Evolutionary conservation across 306 rosid genomes (phyloP).

Genomic region (Cajanus cajan): DNA sequence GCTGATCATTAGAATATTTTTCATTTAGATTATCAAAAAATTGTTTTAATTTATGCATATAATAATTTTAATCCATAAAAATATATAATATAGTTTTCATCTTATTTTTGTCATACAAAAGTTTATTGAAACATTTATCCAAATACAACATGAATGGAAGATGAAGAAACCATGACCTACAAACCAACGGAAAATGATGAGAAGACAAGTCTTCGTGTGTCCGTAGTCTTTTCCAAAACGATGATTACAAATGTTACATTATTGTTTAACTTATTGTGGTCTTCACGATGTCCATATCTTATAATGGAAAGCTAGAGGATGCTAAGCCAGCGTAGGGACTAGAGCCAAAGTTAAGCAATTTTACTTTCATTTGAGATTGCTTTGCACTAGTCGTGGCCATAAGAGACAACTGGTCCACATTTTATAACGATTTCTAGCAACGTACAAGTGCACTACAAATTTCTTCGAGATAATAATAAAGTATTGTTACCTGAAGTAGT

Average conservation of each 20-base stretch:
- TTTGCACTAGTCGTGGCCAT: not conserved
- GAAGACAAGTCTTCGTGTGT: not conserved
- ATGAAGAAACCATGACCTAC: not conserved
- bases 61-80: not conserved
- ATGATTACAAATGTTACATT: not conserved
- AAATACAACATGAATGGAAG: not conserved
- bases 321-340: not conserved
- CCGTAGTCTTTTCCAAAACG: not conserved
- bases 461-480: too few species aligned
- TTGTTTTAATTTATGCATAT: not conserved
- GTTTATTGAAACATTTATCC: not conserved
- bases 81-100: not conserved
- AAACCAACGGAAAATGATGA: not conserved
- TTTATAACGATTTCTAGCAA: not conserved
- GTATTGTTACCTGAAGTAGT: too few species aligned
- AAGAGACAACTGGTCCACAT: slow-evolving; percentile 22
- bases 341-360: not conserved
- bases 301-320: not conserved
- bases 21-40: not conserved
- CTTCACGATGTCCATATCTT: not conserved
- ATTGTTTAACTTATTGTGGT: not conserved
- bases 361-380: not conserved
- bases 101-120: not conserved
- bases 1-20: too few species aligned
- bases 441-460: not conserved